Conservation (phyloP, 1,284 basidiomycete genomes). For the Thelephora terrestris region DNA sequence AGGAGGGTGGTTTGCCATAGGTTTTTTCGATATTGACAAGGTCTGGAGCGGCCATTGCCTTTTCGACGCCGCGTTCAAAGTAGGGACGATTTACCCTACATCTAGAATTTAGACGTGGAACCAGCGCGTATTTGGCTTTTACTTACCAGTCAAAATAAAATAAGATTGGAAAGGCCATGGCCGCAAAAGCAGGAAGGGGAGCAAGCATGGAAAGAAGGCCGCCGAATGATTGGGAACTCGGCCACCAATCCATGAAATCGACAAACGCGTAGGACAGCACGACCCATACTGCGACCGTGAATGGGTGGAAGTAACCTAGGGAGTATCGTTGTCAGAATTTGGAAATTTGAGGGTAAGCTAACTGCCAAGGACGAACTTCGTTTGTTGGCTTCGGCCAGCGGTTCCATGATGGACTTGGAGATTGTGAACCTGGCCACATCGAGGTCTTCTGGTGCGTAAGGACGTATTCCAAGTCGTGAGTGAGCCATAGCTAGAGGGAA, state of each 20-base stretch:
- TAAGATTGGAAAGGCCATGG: conserved; percentile 54
- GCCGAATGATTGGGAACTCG: conserved; percentile 25
- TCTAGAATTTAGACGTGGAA: not conserved
- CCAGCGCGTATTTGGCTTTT: not conserved
- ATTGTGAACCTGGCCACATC: conserved; percentile 61
- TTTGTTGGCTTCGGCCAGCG: conserved; percentile 59
- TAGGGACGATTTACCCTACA: conserved; percentile 59
- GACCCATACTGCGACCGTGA: conserved; percentile 51
- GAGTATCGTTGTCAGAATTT: not conserved
- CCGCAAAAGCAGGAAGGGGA: conserved; percentile 57
- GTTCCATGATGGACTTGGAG: conserved; percentile 62
- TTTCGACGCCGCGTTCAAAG: conserved; percentile 48
- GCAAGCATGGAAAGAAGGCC: conserved; percentile 42
- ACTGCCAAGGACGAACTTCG: conserved; percentile 31
- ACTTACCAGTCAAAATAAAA: conserved; percentile 62
- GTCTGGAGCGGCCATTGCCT: conserved; percentile 48
- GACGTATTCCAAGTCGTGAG: conserved; percentile 40
- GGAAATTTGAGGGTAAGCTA: not conserved
- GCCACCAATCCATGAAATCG: conserved; percentile 57
- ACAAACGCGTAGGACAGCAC: conserved; percentile 47
- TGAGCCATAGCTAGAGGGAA: conserved; percentile 2
- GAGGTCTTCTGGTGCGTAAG: conserved; percentile 24
- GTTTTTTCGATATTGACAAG: conserved; percentile 41
- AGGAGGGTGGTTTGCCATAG: conserved; percentile 51
- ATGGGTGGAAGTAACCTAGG: conserved; percentile 51